Conservation (phyloP, 2,329 filamentous ascomycete species). For the Biscogniauxia sp. region DNA sequence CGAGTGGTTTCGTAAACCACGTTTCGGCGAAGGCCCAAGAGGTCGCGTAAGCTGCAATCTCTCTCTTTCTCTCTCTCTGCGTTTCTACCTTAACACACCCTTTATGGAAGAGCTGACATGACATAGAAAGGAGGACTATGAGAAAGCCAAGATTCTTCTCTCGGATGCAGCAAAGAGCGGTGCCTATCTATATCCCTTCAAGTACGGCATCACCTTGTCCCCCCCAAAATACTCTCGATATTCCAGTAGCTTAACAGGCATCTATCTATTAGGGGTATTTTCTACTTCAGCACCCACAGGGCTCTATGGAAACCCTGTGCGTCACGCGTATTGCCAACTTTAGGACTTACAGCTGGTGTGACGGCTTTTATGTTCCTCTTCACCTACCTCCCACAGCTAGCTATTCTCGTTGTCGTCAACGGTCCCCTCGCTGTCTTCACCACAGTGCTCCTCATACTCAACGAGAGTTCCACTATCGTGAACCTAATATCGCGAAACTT, state of each 20-base stretch:
- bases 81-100: not conserved
- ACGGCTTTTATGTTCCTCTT: slow-evolving; percentile 82
- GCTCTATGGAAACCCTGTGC: slow-evolving; percentile 59
- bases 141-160: slow-evolving; percentile 61
- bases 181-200: slow-evolving; percentile 84
- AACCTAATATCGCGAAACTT: slow-evolving; percentile 64
- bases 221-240: not conserved
- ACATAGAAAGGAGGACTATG: slow-evolving; percentile 65
- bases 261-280: slow-evolving; percentile 44
- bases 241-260: slow-evolving; percentile 7
- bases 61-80: not conserved
- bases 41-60: slow-evolving; percentile 44
- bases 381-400: slow-evolving; percentile 81
- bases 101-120: slow-evolving; percentile 8
- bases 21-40: slow-evolving; percentile 48
- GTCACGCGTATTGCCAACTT: slow-evolving; percentile 55
- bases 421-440: slow-evolving; percentile 77
- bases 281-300: slow-evolving; percentile 57
- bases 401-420: slow-evolving; percentile 78
- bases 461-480: slow-evolving; percentile 58
- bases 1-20: slow-evolving; percentile 21
- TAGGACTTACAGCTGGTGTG: slow-evolving; percentile 70
- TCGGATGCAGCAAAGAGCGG: slow-evolving; percentile 70
- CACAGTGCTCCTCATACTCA: slow-evolving; percentile 66
- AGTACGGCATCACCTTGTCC: slow-evolving; percentile 33